Base-by-base conservation (phyloP, 2,329 filamentous ascomycete genomes). In the Venturia oleaginea region DNA sequence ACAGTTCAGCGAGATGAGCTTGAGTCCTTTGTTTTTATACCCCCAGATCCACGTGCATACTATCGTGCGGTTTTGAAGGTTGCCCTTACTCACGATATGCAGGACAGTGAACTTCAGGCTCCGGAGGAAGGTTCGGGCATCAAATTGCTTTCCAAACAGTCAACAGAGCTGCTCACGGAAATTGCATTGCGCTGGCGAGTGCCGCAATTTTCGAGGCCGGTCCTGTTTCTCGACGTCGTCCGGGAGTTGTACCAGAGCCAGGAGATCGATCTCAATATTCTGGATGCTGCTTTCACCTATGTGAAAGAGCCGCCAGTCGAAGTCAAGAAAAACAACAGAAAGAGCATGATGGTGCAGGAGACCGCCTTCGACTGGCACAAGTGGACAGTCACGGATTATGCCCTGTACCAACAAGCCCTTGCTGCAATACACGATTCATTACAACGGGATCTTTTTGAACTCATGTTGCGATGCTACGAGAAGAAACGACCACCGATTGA, bases 391-490 rank as follows among this genome's bases (percentile, higher is more conserved):
- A 71, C 75, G 6, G 81, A 84, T 67, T 76, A 76, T 64, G 73
- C 76, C 15, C 74, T 82, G 32, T 94, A 95, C 77, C 89, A 90
- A 70, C 86, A 90, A 67, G 84, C 89, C 19, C 80, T 99, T 7
- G 82, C 84, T 42, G 84, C 82, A 37, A 77, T 97, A 46, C 86
- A 97, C 71, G 92, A 97, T 70, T 85, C 87, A 11, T 79, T 97
- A 32, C 80, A 97, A 59, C 86, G 92, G 63, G 93, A 97, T 71
- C 82, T 99, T 22, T 97, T 91, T 74, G 87, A 92, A 68, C 81
- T 89, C n/a, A 84, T 97, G 74, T 88, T 93, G 78, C 86, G 89
- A 69, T 93, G 91, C 69, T 99, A 93, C 75, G 92, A 96, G 67
- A 77, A 83, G n/a, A 97, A 96, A 71, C 86, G 91, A 13, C 91